Evolutionary conservation across 2,329 filamentous ascomycete genomes (phyloP), one percentile per base, ranked within the genome.

Genomic region (Lachnellula cervina): DNA sequence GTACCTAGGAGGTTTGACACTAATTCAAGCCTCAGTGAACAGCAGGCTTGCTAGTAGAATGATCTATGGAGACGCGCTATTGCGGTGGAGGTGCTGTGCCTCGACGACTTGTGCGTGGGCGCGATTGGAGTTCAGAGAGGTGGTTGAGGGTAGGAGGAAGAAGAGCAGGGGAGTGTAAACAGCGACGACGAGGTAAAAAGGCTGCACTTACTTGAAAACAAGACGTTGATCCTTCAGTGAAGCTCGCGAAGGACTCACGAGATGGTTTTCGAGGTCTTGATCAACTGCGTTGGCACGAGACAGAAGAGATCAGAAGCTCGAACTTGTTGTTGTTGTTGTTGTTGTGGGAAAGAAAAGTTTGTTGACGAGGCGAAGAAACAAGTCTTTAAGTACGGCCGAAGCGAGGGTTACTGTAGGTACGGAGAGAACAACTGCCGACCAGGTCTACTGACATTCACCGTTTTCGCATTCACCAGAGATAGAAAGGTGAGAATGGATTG

Each of bases 231-330:
- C 21, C 11, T 44, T 44, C 42, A 11, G 13, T 19, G 11, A 14
- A 44, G 19, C 52, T 62, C 54, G 54, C 57, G 58, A 62, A 58
- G 38, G 57, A 57, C 37, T 56, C 57, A 62, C 60, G 52, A 58
- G 55, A 42, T 37, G 25, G 21, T 14, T n/a, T 19, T 28, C 51
- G 49, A 60, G 55, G 54, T 51, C 49, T 9, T 57, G 49, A 32
- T 38, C 28, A 35, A 17, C 23, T 25, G 44, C 23, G 23, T 40
- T 48, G 44, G 5, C 35, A 48, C 42, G 19, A 51, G 23, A 28
- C 38, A 32, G 43, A 51, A 32, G 21, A 21, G 17, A 14, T 43
- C 16, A 17, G 38, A 38, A 32, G 28, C 28, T 32, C 9, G 9
- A 43, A 46, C 38, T n/a, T n/a, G n/a, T n/a, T n/a, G n/a, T n/a